Conservation (phyloP, 2,329 filamentous ascomycete genomes). For the Blastomyces emzantsi region DNA sequence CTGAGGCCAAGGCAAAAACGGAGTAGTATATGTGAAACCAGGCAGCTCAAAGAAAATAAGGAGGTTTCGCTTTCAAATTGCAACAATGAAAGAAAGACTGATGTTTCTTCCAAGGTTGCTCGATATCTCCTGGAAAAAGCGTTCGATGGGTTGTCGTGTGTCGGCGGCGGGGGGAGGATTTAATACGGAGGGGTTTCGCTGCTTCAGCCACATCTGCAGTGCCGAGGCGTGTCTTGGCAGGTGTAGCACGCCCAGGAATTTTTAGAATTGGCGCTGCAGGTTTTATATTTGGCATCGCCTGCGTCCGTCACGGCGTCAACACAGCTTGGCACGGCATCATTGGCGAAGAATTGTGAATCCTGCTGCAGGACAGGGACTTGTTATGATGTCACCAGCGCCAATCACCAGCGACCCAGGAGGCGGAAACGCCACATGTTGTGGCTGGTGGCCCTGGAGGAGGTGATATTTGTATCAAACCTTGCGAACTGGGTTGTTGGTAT, state of each 20-base stretch:
- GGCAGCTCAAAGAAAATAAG: background rate
- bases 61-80: background rate
- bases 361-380: background rate
- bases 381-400: constrained; percentile 1
- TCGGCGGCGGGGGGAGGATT: background rate
- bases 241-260: background rate
- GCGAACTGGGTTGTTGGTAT: too few relatives aligned
- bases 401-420: background rate
- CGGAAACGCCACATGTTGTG: background rate
- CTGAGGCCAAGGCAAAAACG: background rate
- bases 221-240: background rate
- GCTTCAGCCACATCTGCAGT: constrained; percentile 2
- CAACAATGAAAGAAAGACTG: background rate
- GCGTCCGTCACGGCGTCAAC: background rate
- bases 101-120: background rate
- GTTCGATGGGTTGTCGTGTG: background rate
- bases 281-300: constrained; percentile 2
- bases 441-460: background rate
- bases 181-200: background rate
- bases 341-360: background rate
- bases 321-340: background rate
- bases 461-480: background rate
- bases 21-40: background rate
- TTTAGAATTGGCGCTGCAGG: background rate
- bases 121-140: background rate